A percentile compares a stretch with the other conserved stretches of the same genome.
phyloP scores from a whole-genome alignment of 495 filamentous ascomycete species.

The Cercophora scortea region DNA sequence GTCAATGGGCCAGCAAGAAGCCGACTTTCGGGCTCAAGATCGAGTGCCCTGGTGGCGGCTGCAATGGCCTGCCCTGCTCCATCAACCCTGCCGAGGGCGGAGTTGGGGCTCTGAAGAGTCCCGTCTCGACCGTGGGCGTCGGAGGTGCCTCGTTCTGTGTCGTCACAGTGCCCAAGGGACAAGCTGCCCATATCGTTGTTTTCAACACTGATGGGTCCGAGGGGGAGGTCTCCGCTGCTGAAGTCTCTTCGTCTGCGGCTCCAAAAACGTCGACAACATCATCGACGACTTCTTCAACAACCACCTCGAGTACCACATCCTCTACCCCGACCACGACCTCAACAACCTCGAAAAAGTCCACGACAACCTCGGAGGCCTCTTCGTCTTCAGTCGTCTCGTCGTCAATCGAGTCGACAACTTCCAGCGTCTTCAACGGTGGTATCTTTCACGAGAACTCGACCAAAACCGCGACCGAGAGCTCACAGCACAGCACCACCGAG shows the following conservation, averaged over 20 bases:
- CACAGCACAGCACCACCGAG: slow-evolving; percentile 2
- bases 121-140: slow-evolving; percentile 50
- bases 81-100: slow-evolving; percentile 58
- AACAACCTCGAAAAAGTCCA: slow-evolving; percentile 1
- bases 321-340: background rate
- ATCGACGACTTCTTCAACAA: slow-evolving; percentile 4
- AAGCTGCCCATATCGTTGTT: slow-evolving; percentile 61
- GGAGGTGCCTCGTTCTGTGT: slow-evolving; percentile 71
- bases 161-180: slow-evolving; percentile 64
- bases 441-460: slow-evolving; percentile 29
- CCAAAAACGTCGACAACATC: slow-evolving; percentile 10
- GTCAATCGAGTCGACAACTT: slow-evolving; percentile 8
- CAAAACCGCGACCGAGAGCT: slow-evolving; percentile 1
- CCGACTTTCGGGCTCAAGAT: slow-evolving; percentile 66
- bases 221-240: slow-evolving; percentile 1
- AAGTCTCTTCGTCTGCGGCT: slow-evolving; percentile 7
- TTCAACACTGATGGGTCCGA: slow-evolving; percentile 34
- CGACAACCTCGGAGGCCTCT: slow-evolving; percentile 5
- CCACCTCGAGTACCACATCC: slow-evolving; percentile 7
- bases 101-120: slow-evolving; percentile 48
- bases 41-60: slow-evolving; percentile 56
- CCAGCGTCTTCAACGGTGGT: slow-evolving; percentile 8
- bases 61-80: slow-evolving; percentile 67
- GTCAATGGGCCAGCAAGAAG: slow-evolving; percentile 45
- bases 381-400: slow-evolving; percentile 4